Base-by-base conservation (phyloP, 225 moss, liverwort and hornwort species). In the Pleurozium schreberi region DNA sequence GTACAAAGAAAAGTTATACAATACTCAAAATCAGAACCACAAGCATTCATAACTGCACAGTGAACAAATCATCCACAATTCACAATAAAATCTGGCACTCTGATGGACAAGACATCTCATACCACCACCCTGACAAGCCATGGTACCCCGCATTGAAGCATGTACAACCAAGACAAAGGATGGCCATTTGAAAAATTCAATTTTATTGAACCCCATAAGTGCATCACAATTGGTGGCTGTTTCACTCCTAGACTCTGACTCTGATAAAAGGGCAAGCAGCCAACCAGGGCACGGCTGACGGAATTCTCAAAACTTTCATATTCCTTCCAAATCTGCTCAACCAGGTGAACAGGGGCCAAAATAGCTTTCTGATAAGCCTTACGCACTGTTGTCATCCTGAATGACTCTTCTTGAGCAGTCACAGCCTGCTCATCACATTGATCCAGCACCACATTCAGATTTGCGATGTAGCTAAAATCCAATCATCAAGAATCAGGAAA, bases 231-330 rank as follows among this genome's bases (percentile, higher is more conserved):
- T 89, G 92, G 90, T 90, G 80, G 90, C 89, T 89, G 88, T 86
- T 85, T 93, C 89, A 89, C 82, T 93, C 84, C 90, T 90, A 93
- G 90, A 93, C 92, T 89, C 89, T 92, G 91, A 95, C 92, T 90
- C 86, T 92, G 88, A 94, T 88, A 75, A 90, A 90, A 94, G 93
- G 94, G 95, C 93, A 94, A 94, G 94, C 94, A 93, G 90, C 96
- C 93, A 91, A 99, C 98, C 96, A 97, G 92, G 88, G 97, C 94
- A 92, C 96, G 96, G 95, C 96, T 97, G 91, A 97, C 93, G 87
- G 98, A 99, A 93, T 99, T 97, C 92, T 99, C 98, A 95, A 99
- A 97, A 93, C 90, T 95, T 93, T 97, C 97, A 90, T 99, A 97
- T 83, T 99, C 98, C 92, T 99, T 97, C 98, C 96, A 97, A 86